Evolutionary conservation across 805 yeast genomes (phyloP), one percentile per base, ranked within the genome.

Genomic region (Cyberlindnera meyerae): DNA sequence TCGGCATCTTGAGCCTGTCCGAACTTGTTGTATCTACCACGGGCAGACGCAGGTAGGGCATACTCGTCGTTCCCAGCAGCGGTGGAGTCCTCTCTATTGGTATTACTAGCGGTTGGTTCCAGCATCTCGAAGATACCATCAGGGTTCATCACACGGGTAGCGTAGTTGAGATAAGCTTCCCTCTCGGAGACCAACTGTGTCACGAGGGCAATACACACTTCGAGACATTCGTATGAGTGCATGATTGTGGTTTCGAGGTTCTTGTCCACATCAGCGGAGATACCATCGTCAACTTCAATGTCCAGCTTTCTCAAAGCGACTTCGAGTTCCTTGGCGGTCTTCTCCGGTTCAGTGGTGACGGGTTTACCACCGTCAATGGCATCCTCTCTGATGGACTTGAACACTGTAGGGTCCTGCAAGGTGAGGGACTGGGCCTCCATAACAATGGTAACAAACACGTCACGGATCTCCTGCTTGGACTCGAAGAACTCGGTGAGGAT

Each of bases 91-190:
- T 61, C 63, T 42, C 73, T 62, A 47, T 70, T 73, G 18, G 36
- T 65, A 76, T 21, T 71, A 7, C 33, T 35, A 8, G 24, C 16
- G 4, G 21, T 20, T 64, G 37, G 79, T 61, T 27, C 79, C 55
- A 35, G 78, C 79, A 24, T 75, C 71, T 40, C 79, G 75, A 48
- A 45, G 15, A 40, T 13, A n/a, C 81, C 72, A 50, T 80, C 83
- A 42, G 79, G 78, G 47, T 81, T 81, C 87, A 84, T 79, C 38
- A 82, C 77, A 49, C 93, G 68, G 0, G 90, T 79, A 12, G 86
- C 82, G 52, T 82, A 82, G 48, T 79, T 83, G 32, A 82, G 56
- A 18, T 83, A 70, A 4, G 78, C 72, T 40, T 81, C 87, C 39
- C 87, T 68, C 51, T 82, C 88, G 28, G 79, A 83, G 25, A 79